These are phyloP conservation scores for Tuber magnatum DNA, from an alignment of 495 filamentous ascomycete genomes.

Conservation along the genomic window DNA sequence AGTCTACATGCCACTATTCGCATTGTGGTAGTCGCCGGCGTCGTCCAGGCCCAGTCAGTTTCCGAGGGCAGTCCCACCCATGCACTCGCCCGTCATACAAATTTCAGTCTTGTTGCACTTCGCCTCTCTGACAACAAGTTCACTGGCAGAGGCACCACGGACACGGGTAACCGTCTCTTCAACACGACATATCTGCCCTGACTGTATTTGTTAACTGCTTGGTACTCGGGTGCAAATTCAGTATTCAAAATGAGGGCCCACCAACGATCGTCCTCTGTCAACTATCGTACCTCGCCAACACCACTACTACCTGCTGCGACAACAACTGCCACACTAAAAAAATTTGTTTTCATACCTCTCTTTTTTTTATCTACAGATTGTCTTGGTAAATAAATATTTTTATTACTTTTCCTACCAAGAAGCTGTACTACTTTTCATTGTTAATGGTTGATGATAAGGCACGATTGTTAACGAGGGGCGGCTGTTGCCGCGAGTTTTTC, in stretches of 20 bases:
- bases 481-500: background rate
- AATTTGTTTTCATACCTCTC: background rate
- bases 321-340: too few relatives aligned
- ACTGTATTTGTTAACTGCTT: background rate
- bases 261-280: background rate
- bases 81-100: constrained; percentile 32
- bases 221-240: too few relatives aligned
- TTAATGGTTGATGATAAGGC: background rate
- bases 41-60: constrained; percentile 49
- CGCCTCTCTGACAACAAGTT: constrained; percentile 53
- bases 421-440: background rate
- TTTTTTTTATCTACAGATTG: background rate
- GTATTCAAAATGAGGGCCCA: background rate
- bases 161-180: constrained; percentile 57
- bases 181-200: constrained; percentile 47
- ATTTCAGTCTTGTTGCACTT: constrained; percentile 49
- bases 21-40: constrained; percentile 54
- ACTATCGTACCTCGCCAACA: background rate
- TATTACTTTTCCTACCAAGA: background rate
- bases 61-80: constrained; percentile 35
- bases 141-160: constrained; percentile 49
- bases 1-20: constrained; percentile 44
- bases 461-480: background rate
- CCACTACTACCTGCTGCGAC: too few relatives aligned
- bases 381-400: background rate